Conservation (phyloP, 306 rosid genomes). For the Elaeagnus macrophylla region DNA sequence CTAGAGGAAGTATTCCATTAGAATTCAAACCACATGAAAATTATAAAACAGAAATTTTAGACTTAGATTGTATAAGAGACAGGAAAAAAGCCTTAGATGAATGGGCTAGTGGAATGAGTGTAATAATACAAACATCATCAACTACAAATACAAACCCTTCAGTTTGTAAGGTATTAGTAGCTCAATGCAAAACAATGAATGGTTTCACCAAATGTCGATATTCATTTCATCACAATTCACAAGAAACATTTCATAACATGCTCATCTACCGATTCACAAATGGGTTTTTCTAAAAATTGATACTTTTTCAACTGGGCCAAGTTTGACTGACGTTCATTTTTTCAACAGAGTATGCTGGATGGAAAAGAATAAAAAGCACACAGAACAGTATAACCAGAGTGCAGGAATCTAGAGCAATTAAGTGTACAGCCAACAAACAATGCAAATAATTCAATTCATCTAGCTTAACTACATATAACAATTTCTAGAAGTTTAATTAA, state of each 20-base stretch:
- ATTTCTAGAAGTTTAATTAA: background rate
- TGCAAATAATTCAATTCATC: background rate
- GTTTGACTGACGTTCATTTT: background rate
- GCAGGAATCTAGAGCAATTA: background rate
- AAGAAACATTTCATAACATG: background rate
- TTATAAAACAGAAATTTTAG: too few species aligned
- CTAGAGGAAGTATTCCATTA: too few species aligned
- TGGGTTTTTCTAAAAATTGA: background rate
- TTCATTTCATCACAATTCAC: background rate
- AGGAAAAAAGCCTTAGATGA: too few species aligned
- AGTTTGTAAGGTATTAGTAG: too few species aligned
- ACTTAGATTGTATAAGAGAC: too few species aligned
- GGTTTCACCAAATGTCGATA: too few species aligned
- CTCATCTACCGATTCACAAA: background rate
- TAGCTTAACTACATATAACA: background rate
- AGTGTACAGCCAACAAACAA: background rate
- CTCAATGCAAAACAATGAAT: too few species aligned
- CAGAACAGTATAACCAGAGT: background rate
- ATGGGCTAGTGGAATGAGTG: too few species aligned
- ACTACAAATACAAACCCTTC: too few species aligned
- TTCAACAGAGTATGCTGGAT: background rate
- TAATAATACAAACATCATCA: too few species aligned
- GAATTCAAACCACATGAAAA: too few species aligned
- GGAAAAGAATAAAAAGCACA: background rate
- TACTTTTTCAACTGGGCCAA: background rate